Base-by-base conservation (phyloP, 257 asterid species). In the Solanum chaucha region DNA sequence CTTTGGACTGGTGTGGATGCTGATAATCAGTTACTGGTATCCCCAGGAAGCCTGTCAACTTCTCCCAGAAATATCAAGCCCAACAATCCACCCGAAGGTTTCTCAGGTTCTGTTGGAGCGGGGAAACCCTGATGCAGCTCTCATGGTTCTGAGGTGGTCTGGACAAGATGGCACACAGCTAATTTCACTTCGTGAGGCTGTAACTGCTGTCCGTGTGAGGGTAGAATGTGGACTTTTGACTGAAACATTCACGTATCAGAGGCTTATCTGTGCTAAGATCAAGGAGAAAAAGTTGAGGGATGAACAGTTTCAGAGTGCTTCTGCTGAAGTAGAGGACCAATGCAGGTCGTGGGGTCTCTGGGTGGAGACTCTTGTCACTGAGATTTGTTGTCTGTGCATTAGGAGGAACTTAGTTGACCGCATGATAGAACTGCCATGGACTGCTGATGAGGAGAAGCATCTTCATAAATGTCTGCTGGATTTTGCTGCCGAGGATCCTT, bases 351-450 rank as follows among this genome's bases (percentile, higher is more conserved):
- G 95, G 96, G 82, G 59, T 82, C 87, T 88, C 51, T 97, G 98
- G 98, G 91, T 93, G 91, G 98, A 96, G 90, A 91, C 90, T 88
- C 88, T 97, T 89, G 98, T 97, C 75, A 88, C 96, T 87, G 99
- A 97, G 90, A 94, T 95, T 87, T 94, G 98, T 88, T 93, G 91
- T 89, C 98, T 97, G 77, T 96, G 99, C 89, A 89, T 92, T 83
- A 88, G 98, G 87, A 93, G 99, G 89, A 93, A 88, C 89, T 92
- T 96, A 90, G 93, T 96, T 4, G 99, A 95, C 91, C 94, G 93
- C 65, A 97, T 97, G 92, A 95, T 97, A 88, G 99, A 94, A 86
- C 90, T 97, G 89, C 99, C 99, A 38, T 97, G 99, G 99, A 93
- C 93, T 87, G 88, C 90, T 78, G 95, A 96, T 44, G 99, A 97